Conservation (phyloP, 768 basidiomycete species). For the Glaciozyma martinii region DNA sequence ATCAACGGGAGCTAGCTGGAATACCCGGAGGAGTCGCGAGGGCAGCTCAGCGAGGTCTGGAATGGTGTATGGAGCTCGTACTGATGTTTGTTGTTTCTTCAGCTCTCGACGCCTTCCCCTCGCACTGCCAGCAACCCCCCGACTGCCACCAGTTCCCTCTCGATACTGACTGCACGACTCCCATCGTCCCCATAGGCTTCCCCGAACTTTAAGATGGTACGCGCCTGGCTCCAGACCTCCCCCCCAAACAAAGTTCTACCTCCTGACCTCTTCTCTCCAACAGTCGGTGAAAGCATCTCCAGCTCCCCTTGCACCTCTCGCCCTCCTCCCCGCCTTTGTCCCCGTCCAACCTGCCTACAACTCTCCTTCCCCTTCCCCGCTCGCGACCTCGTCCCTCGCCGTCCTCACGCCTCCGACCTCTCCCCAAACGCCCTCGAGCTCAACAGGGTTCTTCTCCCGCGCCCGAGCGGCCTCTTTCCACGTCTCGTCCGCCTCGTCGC, state of each 20-base stretch:
- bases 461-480: conserved; percentile 11
- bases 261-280: background rate
- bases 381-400: background rate
- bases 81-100: no score
- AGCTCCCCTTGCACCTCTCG: background rate
- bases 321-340: background rate
- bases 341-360: background rate
- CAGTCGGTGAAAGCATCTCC: background rate
- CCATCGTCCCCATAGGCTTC: no score
- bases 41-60: no score
- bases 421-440: background rate
- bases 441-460: conserved; percentile 11
- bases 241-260: background rate
- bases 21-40: no score
- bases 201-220: no score
- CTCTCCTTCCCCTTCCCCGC: background rate
- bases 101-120: no score
- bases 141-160: no score
- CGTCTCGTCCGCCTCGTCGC: background rate
- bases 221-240: no score
- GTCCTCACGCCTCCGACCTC: background rate
- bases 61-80: no score
- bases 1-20: no score
- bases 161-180: no score
- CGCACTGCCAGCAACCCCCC: no score